Conservation (phyloP, 2,329 filamentous ascomycete genomes). For the Catunica adiposa region DNA sequence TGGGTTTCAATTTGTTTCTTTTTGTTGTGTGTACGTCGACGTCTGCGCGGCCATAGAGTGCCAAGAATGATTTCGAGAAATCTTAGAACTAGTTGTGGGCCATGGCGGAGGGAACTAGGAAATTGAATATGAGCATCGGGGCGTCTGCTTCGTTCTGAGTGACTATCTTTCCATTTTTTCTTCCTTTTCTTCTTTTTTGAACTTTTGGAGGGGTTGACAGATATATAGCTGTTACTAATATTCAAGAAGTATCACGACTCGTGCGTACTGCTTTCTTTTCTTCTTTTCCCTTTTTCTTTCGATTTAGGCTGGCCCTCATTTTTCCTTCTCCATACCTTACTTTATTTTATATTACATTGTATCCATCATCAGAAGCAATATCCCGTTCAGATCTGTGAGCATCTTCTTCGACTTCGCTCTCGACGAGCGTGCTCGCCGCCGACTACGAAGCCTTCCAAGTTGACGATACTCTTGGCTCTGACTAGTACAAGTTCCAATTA, state of each 20-base stretch:
- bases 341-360: neutral
- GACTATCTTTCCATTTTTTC: neutral
- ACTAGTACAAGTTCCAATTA: neutral
- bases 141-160: neutral
- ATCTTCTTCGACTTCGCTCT: too few relatives aligned
- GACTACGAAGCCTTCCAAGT: too few relatives aligned
- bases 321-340: neutral
- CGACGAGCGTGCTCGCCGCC: too few relatives aligned
- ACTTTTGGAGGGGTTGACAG: neutral
- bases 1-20: too few relatives aligned
- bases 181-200: neutral
- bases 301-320: neutral
- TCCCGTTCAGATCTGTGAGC: too few relatives aligned
- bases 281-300: neutral
- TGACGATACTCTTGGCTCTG: neutral
- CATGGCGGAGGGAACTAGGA: too few relatives aligned
- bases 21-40: too few relatives aligned
- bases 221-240: neutral
- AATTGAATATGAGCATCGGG: too few relatives aligned
- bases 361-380: neutral
- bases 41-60: too few relatives aligned
- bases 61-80: too few relatives aligned
- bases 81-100: too few relatives aligned
- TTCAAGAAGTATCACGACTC: neutral
- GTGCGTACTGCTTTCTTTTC: neutral